These are phyloP conservation scores for Citrus cavaleriei DNA, from an alignment of 345 rosid genomes.

Conservation along the genomic window DNA sequence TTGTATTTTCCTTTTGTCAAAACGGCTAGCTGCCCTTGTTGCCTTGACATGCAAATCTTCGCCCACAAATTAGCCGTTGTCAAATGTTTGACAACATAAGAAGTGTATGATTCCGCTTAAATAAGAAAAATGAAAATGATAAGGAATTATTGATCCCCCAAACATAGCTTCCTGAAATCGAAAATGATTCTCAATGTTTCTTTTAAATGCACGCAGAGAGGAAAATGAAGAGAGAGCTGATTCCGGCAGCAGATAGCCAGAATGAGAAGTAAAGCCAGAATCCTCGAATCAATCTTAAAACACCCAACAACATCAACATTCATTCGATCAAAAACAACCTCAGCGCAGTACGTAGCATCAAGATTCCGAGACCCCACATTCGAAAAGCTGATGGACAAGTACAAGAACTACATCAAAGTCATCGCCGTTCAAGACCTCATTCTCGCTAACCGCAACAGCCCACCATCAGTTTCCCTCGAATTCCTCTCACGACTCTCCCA, in stretches of 20 bases:
- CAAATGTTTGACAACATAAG: too few relatives aligned
- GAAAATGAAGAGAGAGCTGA: background rate
- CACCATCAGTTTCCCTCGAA: conserved; percentile 66
- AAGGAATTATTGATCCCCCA: background rate
- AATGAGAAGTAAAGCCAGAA: conserved; percentile 5
- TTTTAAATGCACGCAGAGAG: too few relatives aligned
- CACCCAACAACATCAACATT: background rate
- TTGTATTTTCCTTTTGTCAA: background rate
- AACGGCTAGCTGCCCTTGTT: background rate
- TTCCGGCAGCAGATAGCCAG: background rate
- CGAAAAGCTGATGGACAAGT: conserved; percentile 83
- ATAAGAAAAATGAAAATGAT: too few relatives aligned
- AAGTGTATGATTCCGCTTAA: too few relatives aligned
- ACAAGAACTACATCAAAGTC: conserved; percentile 78
- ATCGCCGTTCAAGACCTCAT: conserved; percentile 74
- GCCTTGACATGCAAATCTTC: background rate
- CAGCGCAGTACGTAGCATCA: conserved; percentile 69
- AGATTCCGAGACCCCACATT: conserved; percentile 77
- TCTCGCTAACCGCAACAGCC: conserved; percentile 53
- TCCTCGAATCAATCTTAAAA: background rate
- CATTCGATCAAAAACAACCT: conserved; percentile 57
- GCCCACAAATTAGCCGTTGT: too few relatives aligned
- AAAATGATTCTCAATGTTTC: background rate
- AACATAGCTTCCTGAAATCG: background rate
- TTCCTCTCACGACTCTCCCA: conserved; percentile 82